Percentiles rank a stretch among this genome's conserved stretches.
phyloP scores from a whole-genome alignment of 2,329 filamentous ascomycete species.

The Scedosporium apiospermum region DNA sequence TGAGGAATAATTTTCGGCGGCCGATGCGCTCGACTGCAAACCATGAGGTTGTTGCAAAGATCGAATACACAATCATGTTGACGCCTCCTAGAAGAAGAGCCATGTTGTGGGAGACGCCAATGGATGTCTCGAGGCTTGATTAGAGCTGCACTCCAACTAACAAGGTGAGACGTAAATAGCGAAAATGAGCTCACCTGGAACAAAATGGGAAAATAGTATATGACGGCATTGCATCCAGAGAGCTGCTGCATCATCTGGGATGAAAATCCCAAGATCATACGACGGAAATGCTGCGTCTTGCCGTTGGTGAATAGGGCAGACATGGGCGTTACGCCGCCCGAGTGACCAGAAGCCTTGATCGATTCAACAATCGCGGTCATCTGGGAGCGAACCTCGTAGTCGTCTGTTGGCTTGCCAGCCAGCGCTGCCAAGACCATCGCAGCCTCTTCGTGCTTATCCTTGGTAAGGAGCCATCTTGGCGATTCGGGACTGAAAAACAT shows the following conservation, averaged over 20 bases:
- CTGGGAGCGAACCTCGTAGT: not conserved
- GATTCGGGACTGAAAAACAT: slow-evolving; percentile 39
- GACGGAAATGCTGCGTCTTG: slow-evolving; percentile 56
- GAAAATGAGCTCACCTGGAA: slow-evolving; percentile 22
- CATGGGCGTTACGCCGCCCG: slow-evolving; percentile 32
- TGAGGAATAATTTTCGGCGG: slow-evolving; percentile 31
- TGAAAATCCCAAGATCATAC: slow-evolving; percentile 50
- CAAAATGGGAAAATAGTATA: slow-evolving; percentile 53
- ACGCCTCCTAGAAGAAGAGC: slow-evolving; percentile 40
- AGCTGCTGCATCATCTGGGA: slow-evolving; percentile 56
- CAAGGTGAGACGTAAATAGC: too few relatives aligned
- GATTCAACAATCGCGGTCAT: not conserved
- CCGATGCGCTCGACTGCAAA: slow-evolving; percentile 34
- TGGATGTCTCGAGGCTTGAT: slow-evolving; percentile 19
- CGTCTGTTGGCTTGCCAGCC: slow-evolving; percentile 11
- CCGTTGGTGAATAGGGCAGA: slow-evolving; percentile 47
- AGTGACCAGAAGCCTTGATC: slow-evolving; percentile 21
- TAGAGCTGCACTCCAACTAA: too few relatives aligned
- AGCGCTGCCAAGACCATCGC: slow-evolving; percentile 18
- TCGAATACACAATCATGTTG: slow-evolving; percentile 40
- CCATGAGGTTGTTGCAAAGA: slow-evolving; percentile 30
- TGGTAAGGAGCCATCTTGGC: slow-evolving; percentile 35
- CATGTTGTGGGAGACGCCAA: slow-evolving; percentile 30
- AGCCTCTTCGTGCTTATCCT: slow-evolving; percentile 35
- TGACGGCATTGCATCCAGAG: slow-evolving; percentile 48